Conservation (phyloP, 2,329 filamentous ascomycete genomes). For the Rhynchosporium graminicola region DNA sequence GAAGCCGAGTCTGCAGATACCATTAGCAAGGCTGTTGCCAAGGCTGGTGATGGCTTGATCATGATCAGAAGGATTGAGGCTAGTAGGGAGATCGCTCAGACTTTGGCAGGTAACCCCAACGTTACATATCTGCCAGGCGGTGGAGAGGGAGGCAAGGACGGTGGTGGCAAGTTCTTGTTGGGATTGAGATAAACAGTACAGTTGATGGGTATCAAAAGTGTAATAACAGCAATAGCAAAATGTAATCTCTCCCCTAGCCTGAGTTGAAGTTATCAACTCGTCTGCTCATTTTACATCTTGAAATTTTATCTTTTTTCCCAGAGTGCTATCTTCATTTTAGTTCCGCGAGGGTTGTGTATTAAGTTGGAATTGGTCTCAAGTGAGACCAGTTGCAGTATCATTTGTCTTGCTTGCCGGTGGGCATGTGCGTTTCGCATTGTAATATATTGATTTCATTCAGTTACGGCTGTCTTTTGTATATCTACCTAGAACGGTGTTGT, state of each 20-base stretch:
- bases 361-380: neutral
- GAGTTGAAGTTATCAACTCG: slow-evolving; percentile 13
- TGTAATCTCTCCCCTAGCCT: slow-evolving; percentile 32
- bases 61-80: slow-evolving; percentile 98
- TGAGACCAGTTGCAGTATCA: neutral
- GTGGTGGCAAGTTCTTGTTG: slow-evolving; percentile 62
- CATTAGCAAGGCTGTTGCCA: slow-evolving; percentile 90
- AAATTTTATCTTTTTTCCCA: neutral
- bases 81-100: slow-evolving; percentile 91
- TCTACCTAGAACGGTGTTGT: neutral
- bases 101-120: slow-evolving; percentile 86
- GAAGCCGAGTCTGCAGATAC: slow-evolving; percentile 96
- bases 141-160: slow-evolving; percentile 57
- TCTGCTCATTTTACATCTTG: neutral
- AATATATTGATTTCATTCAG: neutral
- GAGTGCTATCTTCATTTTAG: neutral
- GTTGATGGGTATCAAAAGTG: slow-evolving; percentile 25
- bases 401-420: neutral
- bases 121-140: slow-evolving; percentile 90
- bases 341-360: neutral
- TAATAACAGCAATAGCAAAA: slow-evolving; percentile 34
- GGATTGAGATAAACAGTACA: slow-evolving; percentile 54
- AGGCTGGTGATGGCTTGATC: slow-evolving; percentile 89
- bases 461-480: neutral
- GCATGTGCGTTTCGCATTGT: neutral